Base-by-base conservation (phyloP, 768 basidiomycete genomes). In the Lentinula boryana region DNA sequence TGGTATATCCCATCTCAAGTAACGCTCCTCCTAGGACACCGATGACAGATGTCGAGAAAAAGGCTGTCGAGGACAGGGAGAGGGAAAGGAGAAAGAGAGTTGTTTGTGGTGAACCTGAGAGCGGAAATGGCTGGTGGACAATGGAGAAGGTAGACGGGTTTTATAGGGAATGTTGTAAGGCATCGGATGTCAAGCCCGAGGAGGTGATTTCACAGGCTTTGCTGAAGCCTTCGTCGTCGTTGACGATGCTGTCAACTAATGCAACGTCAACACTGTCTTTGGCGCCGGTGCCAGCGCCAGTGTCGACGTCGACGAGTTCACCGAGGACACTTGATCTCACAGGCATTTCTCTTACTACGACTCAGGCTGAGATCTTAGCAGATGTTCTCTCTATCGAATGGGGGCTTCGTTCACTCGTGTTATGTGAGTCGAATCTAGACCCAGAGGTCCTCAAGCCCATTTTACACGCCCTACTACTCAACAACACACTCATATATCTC, bases 381-480 rank as follows among this genome's bases (percentile, higher is more conserved):
- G 96, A 98, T 72, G 85, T 97, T 13, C 86, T 98, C 64, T 84
- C 86, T 7, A 88, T 97, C 60, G 93, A 98, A 72, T 98, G 95
- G 91, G 95, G 95, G 0, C 75, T 97, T 18, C 79, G 89, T 31
- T 95, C 93, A 67, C 76, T 96, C 21, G 86, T 89, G 0, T 81
- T 97, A 58, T 85, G 91, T 44, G 89, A 91, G 69, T 98, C 95
- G 67, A 86, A 95, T 65, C 72, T 98, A 21, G 93, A 95, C 64
- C 90, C 93, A 56, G 79, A 93, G 91, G 83, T 84, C 49, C 72
- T 98, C 53, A 98, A 97, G 75, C 90, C 91, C 2, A 85, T 98
- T 9, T 76, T 98, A 1, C 95, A 98, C 69, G 85, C 95, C 0
- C 81, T 98, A 0, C 82, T 98, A 58, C 92, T 97, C 56, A 88